These are phyloP conservation scores for Diaporthe sp. DNA, from an alignment of 2,329 filamentous ascomycete species.

Conservation along the genomic window DNA sequence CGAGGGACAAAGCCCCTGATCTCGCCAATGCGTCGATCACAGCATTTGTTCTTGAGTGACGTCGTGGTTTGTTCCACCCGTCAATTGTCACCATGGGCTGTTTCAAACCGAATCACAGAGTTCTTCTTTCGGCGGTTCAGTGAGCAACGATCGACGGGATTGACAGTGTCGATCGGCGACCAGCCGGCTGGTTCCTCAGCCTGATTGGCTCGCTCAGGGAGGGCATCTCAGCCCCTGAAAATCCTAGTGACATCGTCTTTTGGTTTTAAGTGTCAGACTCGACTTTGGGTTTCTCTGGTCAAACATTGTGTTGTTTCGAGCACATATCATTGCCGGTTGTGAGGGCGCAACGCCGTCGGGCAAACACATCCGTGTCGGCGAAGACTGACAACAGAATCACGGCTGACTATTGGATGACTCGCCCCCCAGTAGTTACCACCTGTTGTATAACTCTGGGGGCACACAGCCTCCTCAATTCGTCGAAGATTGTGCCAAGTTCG, in stretches of 20 bases:
- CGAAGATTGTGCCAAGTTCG: not conserved
- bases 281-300: not conserved
- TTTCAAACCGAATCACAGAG: conserved; percentile 34
- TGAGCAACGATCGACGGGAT: conserved; percentile 15
- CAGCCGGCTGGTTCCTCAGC: not conserved
- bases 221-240: conserved; percentile 25
- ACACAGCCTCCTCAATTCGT: not conserved
- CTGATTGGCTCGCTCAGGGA: conserved; percentile 10
- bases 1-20: conserved; percentile 35
- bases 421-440: not conserved
- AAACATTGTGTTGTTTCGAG: conserved; percentile 23
- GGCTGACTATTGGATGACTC: not conserved
- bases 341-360: not conserved
- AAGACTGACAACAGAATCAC: not conserved
- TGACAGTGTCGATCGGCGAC: conserved; percentile 30
- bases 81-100: conserved; percentile 27
- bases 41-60: conserved; percentile 33
- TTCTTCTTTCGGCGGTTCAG: conserved; percentile 11
- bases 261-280: not conserved
- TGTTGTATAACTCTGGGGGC: not conserved
- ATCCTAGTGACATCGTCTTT: conserved; percentile 16
- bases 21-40: conserved; percentile 32
- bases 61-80: conserved; percentile 33
- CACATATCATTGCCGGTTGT: not conserved
- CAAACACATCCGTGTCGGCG: not conserved